Evolutionary conservation across 2,329 filamentous ascomycete species (phyloP).

Genomic region (Metarhizium sp.): DNA sequence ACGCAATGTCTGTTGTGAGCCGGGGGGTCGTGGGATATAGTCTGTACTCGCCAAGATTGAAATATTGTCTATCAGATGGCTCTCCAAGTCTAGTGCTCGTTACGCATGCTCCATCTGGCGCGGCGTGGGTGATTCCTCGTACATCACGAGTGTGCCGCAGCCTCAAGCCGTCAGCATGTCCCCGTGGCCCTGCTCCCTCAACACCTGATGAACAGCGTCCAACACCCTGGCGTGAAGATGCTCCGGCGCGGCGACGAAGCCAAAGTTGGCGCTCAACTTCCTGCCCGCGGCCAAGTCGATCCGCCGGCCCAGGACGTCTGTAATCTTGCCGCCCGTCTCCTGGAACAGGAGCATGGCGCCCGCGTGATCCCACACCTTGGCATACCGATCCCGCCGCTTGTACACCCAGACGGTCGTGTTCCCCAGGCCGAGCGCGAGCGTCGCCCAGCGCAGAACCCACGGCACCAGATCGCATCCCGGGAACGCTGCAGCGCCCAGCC

Average conservation of each 20-base stretch:
- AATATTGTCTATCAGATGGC: background rate
- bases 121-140: background rate
- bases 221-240: conserved; percentile 35
- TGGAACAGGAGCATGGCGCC: conserved; percentile 50
- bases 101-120: background rate
- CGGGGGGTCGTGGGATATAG: too few relatives aligned
- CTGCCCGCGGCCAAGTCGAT: conserved; percentile 42
- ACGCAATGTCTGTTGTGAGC: background rate
- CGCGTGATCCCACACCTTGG: conserved; percentile 52
- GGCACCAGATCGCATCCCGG: conserved; percentile 44
- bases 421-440: conserved; percentile 40
- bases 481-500: conserved; percentile 28
- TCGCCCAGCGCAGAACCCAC: conserved; percentile 48
- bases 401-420: conserved; percentile 51
- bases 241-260: conserved; percentile 44
- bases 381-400: conserved; percentile 34
- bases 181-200: conserved; percentile 31
- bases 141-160: background rate
- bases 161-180: conserved; percentile 9
- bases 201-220: conserved; percentile 68
- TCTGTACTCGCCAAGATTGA: background rate
- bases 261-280: conserved; percentile 40
- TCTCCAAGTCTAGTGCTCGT: background rate
- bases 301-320: conserved; percentile 40
- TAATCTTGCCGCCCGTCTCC: conserved; percentile 45